Conservation (phyloP, 805 yeast genomes). For the Sungouiella thailandica region DNA sequence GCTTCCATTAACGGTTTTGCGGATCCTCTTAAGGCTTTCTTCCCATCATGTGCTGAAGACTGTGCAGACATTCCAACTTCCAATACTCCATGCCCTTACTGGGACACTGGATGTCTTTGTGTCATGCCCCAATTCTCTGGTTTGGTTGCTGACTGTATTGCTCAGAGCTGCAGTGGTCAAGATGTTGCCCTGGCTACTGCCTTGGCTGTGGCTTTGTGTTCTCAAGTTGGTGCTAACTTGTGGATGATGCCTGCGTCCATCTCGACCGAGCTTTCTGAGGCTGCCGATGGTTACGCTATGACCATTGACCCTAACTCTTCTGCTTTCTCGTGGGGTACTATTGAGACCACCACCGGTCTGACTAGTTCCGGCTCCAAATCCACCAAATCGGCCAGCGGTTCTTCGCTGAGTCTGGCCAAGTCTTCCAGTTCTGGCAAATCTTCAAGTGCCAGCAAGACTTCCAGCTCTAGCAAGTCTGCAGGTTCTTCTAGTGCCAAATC, state of each 20-base stretch:
- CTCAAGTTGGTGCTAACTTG: constrained; percentile 35
- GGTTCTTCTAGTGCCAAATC: background rate
- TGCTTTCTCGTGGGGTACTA: too few relatives aligned
- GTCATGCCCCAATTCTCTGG: constrained; percentile 46
- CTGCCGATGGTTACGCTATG: constrained; percentile 15
- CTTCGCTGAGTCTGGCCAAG: too few relatives aligned
- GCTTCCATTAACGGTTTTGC: constrained; percentile 47
- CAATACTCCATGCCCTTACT: constrained; percentile 48
- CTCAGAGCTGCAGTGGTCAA: constrained; percentile 29
- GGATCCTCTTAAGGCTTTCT: constrained; percentile 33
- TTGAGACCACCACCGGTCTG: too few relatives aligned
- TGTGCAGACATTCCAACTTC: constrained; percentile 35
- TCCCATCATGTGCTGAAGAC: constrained; percentile 40
- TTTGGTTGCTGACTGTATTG: constrained; percentile 39
- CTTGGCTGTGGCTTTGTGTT: constrained; percentile 40
- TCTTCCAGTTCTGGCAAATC: too few relatives aligned
- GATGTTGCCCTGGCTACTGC: constrained; percentile 36
- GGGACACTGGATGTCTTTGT: constrained; percentile 50
- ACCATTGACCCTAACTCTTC: background rate
- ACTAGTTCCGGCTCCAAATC: too few relatives aligned
- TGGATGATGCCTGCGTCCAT: constrained; percentile 45
- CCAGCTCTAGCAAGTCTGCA: background rate
- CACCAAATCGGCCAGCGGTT: too few relatives aligned
- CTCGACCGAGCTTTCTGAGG: constrained; percentile 23
- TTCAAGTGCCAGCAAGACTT: too few relatives aligned